Evolutionary conservation across 495 filamentous ascomycete genomes (phyloP), one percentile per base, ranked within the genome.

Genomic region (Ramalina intermedia): DNA sequence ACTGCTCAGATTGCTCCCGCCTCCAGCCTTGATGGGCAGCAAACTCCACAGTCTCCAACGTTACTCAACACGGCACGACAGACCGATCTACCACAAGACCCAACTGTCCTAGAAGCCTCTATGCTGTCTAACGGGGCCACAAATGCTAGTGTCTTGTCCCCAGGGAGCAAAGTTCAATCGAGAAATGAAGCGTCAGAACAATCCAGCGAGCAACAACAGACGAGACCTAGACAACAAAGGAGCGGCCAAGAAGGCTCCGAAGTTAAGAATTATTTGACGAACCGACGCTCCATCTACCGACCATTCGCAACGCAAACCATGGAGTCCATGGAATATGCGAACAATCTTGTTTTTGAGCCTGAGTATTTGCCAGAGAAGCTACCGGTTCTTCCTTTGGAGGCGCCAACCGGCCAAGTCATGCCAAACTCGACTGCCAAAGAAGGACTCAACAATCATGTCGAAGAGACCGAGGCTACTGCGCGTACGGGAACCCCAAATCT

Each of bases 161-260:
- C 12, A 13, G 29, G 8, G 29, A 33, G 29, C 12, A 33, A 0
- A 33, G 2, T 33, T 13, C 29, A 33, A 33, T 13, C 29, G 29
- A 33, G 12, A 0, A 33, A 33, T 33, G 29, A 33, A 1, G 12
- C 12, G 12, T 33, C 29, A 13, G 29, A 33, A 11, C 8, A 2
- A 2, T 13, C 29, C 8, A 7, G 29, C 29, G 29, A 33, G 29
- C 29, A 33, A 11, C 29, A 33, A 33, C 8, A 33, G 8, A 13
- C 29, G 12, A 33, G 29, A 33, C 2, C 29, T 33, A 7, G 29
- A 33, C 29, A 33, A 33, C 29, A 33, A 33, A 33, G 29, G 29
- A 33, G 29, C 29, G 29, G 60, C 0, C 70, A 75, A 52, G 71
- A 67, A 6, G 69, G 50, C n/a, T 37, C 44, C 27, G 57, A 59